These are phyloP conservation scores for Scorias spongiosa DNA, from an alignment of 2,329 filamentous ascomycete genomes.

Conservation along the genomic window DNA sequence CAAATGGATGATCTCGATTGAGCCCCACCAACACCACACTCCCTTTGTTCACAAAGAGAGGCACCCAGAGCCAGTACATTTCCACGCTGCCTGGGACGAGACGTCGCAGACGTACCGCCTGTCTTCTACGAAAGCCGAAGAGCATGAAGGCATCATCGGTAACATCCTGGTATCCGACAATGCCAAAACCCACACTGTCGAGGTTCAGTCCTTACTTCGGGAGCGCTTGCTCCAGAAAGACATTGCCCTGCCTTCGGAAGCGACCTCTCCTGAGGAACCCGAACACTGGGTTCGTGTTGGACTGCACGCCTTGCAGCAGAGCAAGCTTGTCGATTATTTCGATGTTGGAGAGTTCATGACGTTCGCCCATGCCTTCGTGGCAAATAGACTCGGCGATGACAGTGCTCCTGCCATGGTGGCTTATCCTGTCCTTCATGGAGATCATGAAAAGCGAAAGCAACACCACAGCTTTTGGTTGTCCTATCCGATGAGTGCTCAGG, in stretches of 20 bases:
- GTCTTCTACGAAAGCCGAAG: conserved; percentile 1
- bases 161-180: conserved; percentile 6
- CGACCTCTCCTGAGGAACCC: conserved; percentile 1
- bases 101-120: conserved; percentile 1
- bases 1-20: conserved; percentile 9
- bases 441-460: conserved; percentile 5
- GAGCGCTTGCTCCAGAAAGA: conserved; percentile 1
- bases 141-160: conserved; percentile 6
- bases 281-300: conserved; percentile 7
- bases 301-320: conserved; percentile 5
- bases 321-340: conserved; percentile 3
- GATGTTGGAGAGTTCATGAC: conserved; percentile 8
- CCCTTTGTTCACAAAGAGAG: conserved; percentile 1
- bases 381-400: conserved; percentile 1
- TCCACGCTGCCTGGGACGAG: conserved; percentile 3
- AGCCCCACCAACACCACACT: conserved; percentile 6
- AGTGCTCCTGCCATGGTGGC: conserved; percentile 5
- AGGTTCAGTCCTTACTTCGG: conserved; percentile 2
- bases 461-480: conserved; percentile 5
- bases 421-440: conserved; percentile 4
- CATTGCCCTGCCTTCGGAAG: not conserved
- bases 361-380: conserved; percentile 7
- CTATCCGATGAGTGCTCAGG: conserved; percentile 2
- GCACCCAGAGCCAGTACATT: conserved; percentile 5
- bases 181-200: conserved; percentile 1